Evolutionary conservation across 768 basidiomycete species (phyloP).

Genomic region (Lentinula guzmanii): DNA sequence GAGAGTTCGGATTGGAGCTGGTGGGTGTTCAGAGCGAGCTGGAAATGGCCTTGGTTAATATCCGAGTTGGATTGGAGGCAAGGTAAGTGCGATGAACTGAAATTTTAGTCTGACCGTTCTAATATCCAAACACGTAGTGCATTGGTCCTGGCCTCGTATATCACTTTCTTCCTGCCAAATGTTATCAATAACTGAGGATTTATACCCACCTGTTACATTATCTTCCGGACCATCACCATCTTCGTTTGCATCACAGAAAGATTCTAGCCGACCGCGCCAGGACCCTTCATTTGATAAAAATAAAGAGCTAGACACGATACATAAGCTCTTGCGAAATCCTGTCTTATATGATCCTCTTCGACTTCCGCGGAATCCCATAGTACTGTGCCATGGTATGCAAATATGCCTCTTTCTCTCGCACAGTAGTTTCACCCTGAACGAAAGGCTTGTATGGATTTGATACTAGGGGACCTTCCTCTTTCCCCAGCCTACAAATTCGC

Average conservation of each 20-base stretch:
- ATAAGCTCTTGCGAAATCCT: constrained; percentile 70
- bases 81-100: not conserved
- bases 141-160: not conserved
- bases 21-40: constrained; percentile 4
- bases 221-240: not conserved
- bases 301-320: constrained; percentile 43
- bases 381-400: constrained; percentile 87
- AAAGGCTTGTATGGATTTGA: constrained; percentile 87
- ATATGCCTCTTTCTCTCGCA: not conserved
- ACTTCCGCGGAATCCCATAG: constrained; percentile 82
- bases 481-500: constrained; percentile 80
- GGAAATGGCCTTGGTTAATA: constrained; percentile 9
- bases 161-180: not conserved
- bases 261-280: constrained; percentile 10
- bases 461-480: constrained; percentile 74
- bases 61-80: not conserved
- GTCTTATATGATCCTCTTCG: constrained; percentile 72
- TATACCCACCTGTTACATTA: not conserved
- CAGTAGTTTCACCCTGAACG: constrained; percentile 28
- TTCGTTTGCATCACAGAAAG: not conserved
- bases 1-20: constrained; percentile 1
- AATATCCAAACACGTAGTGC: not conserved
- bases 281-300: constrained; percentile 8
- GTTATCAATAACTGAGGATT: not conserved
- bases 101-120: not conserved